Evolutionary conservation across 2,329 filamentous ascomycete genomes (phyloP).

Genomic region (Leptographium flavum): DNA sequence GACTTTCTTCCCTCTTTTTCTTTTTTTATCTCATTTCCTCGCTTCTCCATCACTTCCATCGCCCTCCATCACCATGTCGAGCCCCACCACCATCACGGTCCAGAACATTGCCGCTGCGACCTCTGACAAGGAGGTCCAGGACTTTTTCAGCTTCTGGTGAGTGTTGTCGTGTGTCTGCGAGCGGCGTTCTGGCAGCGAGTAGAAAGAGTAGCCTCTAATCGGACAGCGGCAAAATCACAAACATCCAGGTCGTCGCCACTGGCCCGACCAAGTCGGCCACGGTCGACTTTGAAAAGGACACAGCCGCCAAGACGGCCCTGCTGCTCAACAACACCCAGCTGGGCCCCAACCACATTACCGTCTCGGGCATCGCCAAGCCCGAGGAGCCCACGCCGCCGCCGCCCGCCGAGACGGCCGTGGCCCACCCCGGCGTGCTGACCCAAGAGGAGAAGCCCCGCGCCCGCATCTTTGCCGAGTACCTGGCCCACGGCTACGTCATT

Average conservation of each 20-base stretch:
- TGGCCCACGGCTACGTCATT: slow-evolving; percentile 84
- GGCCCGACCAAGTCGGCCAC: slow-evolving; percentile 66
- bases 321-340: slow-evolving; percentile 96
- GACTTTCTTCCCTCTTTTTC: neutral
- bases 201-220: too few species aligned
- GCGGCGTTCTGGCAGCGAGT: too few species aligned
- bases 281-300: slow-evolving; percentile 95
- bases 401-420: neutral
- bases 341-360: slow-evolving; percentile 68
- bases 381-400: slow-evolving; percentile 36
- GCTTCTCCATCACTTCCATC: neutral
- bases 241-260: slow-evolving; percentile 58
- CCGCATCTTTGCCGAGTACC: slow-evolving; percentile 89
- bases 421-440: slow-evolving; percentile 54
- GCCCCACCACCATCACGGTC: slow-evolving; percentile 38
- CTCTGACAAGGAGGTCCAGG: slow-evolving; percentile 77
- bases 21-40: neutral
- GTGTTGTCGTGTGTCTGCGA: slow-evolving; percentile 13
- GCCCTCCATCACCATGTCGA: slow-evolving; percentile 8
- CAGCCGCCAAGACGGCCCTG: slow-evolving; percentile 89
- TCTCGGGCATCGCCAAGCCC: slow-evolving; percentile 51
- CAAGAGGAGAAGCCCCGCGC: slow-evolving; percentile 96
- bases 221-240: slow-evolving; percentile 74
- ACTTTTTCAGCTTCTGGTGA: slow-evolving; percentile 96
- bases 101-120: slow-evolving; percentile 76